These are phyloP conservation scores for Thermochaetoides dissita DNA, from an alignment of 2,329 filamentous ascomycete species.

Conservation along the genomic window DNA sequence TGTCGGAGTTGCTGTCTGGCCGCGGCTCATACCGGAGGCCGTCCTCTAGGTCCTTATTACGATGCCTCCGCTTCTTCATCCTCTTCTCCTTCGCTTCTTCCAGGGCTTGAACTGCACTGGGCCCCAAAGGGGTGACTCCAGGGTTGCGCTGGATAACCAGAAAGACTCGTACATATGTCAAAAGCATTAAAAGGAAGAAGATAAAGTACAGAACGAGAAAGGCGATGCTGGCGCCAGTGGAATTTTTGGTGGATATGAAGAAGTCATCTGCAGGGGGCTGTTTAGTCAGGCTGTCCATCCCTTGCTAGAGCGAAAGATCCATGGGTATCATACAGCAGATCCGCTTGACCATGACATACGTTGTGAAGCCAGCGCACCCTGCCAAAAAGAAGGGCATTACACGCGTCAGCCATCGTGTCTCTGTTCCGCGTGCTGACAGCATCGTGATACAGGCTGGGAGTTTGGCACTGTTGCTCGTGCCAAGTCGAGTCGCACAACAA, in stretches of 20 bases:
- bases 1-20: constrained; percentile 40
- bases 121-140: constrained; percentile 57
- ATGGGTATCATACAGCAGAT: constrained; percentile 45
- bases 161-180: constrained; percentile 59
- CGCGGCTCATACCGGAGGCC: constrained; percentile 9
- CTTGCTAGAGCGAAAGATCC: no score
- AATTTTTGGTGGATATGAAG: constrained; percentile 39
- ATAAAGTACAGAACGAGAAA: constrained; percentile 62
- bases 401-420: constrained; percentile 37
- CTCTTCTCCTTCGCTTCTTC: constrained; percentile 3
- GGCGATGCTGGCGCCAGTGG: constrained; percentile 45
- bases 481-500: not conserved
- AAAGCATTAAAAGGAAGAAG: constrained; percentile 51
- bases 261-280: constrained; percentile 46
- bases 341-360: constrained; percentile 54
- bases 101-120: constrained; percentile 16
- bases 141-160: constrained; percentile 55
- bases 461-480: not conserved
- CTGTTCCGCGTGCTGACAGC: constrained; percentile 13
- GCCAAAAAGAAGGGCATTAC: constrained; percentile 57
- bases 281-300: no score
- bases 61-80: constrained; percentile 5
- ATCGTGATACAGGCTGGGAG: constrained; percentile 5
- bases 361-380: constrained; percentile 52
- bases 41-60: constrained; percentile 14